Base-by-base conservation (phyloP, 768 basidiomycete genomes). In the Melanogaster broomeanus region DNA sequence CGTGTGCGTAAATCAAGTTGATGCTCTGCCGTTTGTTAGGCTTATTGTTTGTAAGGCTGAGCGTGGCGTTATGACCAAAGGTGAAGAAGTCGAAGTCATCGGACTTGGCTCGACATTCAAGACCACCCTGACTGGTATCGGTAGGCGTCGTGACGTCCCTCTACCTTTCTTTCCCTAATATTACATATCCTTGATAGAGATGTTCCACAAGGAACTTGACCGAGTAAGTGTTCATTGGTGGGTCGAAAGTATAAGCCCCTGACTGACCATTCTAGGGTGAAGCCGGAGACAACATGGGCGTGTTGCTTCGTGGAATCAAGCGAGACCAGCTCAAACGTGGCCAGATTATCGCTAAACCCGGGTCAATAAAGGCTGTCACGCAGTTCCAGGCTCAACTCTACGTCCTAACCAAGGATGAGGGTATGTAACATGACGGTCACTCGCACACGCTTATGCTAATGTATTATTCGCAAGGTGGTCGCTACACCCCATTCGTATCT, bases 131-230 rank as follows among this genome's bases (percentile, higher is more conserved):
- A 99, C 94, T 63, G 97, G 97, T 62, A 91, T 95, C 67, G 92
- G 88, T 88, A 59, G 45, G 55, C 5, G 28, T n/a, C 3, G 16
- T 21, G 16, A 18, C 22, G 19, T 40, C 33, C 7, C 21, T 25
- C 33, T 49, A 28, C 15, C 38, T 38, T 28, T 6, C 24, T 30
- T 33, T 48, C 30, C 15, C 34, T 28, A 16, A 38, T 25, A 19
- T 44, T 41, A 53, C 62, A 24, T 61, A 18, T 18, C 28, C 35
- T 57, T 16, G 15, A 45, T 60, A 94, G 96, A 98, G 74, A 98
- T 97, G 93, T 98, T 98, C 86, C 96, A 97, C 81, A 98, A 97
- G 78, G 97, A 99, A 75, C 84, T 99, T 49, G 97, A 99, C 33
- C 85, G 94, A 49, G 90, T 87, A 71, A 37, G 79, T 48, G n/a